These are phyloP conservation scores for Shiraia bambusicola DNA, from an alignment of 2,329 filamentous ascomycete species.

Conservation along the genomic window DNA sequence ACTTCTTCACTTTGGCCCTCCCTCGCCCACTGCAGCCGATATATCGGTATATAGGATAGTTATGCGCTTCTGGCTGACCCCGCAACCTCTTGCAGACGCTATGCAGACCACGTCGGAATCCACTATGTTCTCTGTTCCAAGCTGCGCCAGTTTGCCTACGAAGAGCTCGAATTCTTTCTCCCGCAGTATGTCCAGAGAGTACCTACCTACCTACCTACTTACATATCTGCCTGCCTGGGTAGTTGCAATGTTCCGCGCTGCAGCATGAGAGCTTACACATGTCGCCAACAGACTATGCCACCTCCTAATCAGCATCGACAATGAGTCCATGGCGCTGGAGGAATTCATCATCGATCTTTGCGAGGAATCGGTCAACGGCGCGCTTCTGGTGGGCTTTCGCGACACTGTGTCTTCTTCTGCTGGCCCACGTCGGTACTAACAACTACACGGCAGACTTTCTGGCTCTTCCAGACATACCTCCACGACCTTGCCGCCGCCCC, in stretches of 20 bases:
- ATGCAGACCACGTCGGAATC: slow-evolving; percentile 86
- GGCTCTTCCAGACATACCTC: slow-evolving; percentile 86
- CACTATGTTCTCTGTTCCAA: slow-evolving; percentile 88
- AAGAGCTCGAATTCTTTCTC: slow-evolving; percentile 91
- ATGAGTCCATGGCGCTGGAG: slow-evolving; percentile 88
- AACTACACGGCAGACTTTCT: slow-evolving; percentile 69
- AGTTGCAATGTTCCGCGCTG: slow-evolving; percentile 6
- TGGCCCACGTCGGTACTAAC: slow-evolving; percentile 29
- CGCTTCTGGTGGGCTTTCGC: slow-evolving; percentile 66
- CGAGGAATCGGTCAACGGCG: slow-evolving; percentile 83
- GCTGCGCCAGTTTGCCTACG: slow-evolving; percentile 84
- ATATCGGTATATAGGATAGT: too few relatives aligned
- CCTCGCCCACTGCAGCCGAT: slow-evolving; percentile 2
- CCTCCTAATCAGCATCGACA: slow-evolving; percentile 83
- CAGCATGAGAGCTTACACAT: slow-evolving; percentile 45
- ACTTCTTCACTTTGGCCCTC: slow-evolving; percentile 14
- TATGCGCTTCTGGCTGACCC: slow-evolving; percentile 12
- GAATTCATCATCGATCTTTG: slow-evolving; percentile 85
- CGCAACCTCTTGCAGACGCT: slow-evolving; percentile 60
- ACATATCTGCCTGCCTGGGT: too few relatives aligned
- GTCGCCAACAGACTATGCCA: slow-evolving; percentile 63
- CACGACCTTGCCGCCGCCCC: slow-evolving; percentile 77
- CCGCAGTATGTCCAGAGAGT: slow-evolving; percentile 59
- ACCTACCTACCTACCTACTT: too few relatives aligned
- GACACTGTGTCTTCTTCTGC: slow-evolving; percentile 17